Evolutionary conservation across 495 filamentous ascomycete species (phyloP), one percentile per base, ranked within the genome.

Genomic region (Trichoderma orchidacearum): DNA sequence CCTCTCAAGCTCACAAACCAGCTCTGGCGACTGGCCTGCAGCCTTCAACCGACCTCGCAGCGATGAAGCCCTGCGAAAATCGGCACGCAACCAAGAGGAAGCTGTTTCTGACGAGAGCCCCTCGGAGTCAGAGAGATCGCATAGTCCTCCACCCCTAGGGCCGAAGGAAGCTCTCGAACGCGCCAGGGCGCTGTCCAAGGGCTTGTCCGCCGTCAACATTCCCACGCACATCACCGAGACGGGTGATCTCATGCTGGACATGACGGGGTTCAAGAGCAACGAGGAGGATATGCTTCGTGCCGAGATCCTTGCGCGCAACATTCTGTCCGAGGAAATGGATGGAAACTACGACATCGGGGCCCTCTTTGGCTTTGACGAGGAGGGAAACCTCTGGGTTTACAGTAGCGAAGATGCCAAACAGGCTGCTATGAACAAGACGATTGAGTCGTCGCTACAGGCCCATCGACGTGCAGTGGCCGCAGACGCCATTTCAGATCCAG

Each of bases 321-420:
- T 99, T 28, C 79, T 97, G n/a, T 80, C 88, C 0, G 90, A 97
- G 64, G 94, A 97, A 67, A 71, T 97, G 21, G 88, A 96, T 66
- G 93, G 91, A 15, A 86, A 89, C 61, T 95, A 96, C 66, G 94
- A 99, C 65, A 92, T 99, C 63, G 92, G 92, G 29, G 85, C 93
- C 27, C 76, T 99, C 6, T 95, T 99, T 65, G 92, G 89, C 7
- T 89, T 89, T 25, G 93, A 99, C 64, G 90, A 94, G 62, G 83
- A 91, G 51, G 93, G 93, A 5, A 97, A 99, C 64, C 74, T 99
- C 9, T 97, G 93, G 94, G 97, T 97, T 55, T 99, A 97, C 70
- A 93, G 88, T 67, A 96, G 90, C 60, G 90, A 96, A 65, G 94
- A 96, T 62, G 90, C 94, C 25, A 97, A 96, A 63, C 87, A 90